Percentiles rank a stretch among this genome's conserved stretches.
These are phyloP conservation scores for Xylaria sp. DNA, from an alignment of 2,329 filamentous ascomycete genomes.

Conservation along the genomic window DNA sequence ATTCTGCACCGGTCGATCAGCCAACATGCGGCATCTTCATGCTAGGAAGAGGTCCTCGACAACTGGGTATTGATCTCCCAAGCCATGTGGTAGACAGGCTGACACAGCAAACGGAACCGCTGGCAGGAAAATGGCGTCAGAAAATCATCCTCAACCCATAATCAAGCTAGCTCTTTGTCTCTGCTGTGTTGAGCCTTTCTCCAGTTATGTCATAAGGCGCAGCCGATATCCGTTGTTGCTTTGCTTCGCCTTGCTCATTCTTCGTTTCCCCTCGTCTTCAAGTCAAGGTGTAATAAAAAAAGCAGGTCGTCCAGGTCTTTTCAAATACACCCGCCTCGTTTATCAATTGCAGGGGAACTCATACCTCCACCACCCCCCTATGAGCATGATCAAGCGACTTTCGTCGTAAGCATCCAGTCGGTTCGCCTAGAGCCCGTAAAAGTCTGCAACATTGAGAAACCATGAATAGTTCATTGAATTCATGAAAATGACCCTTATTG, in stretches of 20 bases:
- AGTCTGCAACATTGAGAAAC: slow-evolving; percentile 24
- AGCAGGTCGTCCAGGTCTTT: slow-evolving; percentile 17
- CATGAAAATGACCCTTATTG: slow-evolving; percentile 25
- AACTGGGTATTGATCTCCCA: not conserved
- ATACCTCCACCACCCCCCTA: not conserved
- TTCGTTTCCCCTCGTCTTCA: not conserved
- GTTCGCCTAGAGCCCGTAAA: slow-evolving; percentile 15
- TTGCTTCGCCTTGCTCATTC: not conserved
- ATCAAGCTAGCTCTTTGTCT: slow-evolving; percentile 18
- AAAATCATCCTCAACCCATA: slow-evolving; percentile 17
- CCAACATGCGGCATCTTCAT: slow-evolving; percentile 6
- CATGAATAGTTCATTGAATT: slow-evolving; percentile 23
- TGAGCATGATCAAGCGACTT: slow-evolving; percentile 16
- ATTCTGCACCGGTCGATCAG: slow-evolving; percentile 4
- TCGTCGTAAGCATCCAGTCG: slow-evolving; percentile 12
- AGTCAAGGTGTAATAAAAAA: slow-evolving; percentile 12
- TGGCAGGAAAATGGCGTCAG: slow-evolving; percentile 15
- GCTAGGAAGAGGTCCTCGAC: not conserved
- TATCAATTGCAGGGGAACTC: not conserved
- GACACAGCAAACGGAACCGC: slow-evolving; percentile 5
- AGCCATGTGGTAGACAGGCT: slow-evolving; percentile 6
- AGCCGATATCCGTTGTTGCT: not conserved
- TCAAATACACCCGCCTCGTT: slow-evolving; percentile 2
- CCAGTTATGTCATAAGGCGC: slow-evolving; percentile 6
- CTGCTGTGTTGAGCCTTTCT: slow-evolving; percentile 1